Evolutionary conservation across 257 asterid genomes (phyloP), one percentile per base, ranked within the genome.

Genomic region (Scutellaria minor): DNA sequence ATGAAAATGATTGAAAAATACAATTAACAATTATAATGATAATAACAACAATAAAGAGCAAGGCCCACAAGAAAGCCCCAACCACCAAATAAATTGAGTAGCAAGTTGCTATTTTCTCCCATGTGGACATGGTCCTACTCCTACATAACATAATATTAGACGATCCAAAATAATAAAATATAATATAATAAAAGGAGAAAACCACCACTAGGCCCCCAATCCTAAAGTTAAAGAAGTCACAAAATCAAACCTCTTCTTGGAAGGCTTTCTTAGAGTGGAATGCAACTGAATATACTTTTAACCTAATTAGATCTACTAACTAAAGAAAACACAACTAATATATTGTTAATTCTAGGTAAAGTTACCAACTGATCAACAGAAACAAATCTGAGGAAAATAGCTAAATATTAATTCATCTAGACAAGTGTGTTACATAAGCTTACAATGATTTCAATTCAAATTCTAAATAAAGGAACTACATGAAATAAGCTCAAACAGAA

Each of bases 51-150:
- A 31, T 31, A 18, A 3, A 7, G 39, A 58, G 40, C 52, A 59
- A 66, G 41, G 47, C 5, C 18, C 58, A 69, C 14, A 57, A 66
- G 37, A 31, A 31, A 31, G 37, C 2, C 51, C 59, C 85, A 77
- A 78, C 83, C 27, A 80, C 71, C 72, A 15, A 42, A 53, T 73
- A 72, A 75, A 70, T 47, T 60, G 44, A 66, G 24, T 8, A 53
- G 42, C 77, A 79, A 73, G 75, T 77, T 77, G 78, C 67, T 47
- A 47, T 56, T 9, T 65, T 51, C 57, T 72, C 75, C 70, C 85
- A 75, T 67, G 81, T 75, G 82, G 74, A 70, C 60, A 6, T 56
- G 46, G 83, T 60, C 83, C 84, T 77, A 68, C 80, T 6, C 62
- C 68, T 15, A n/a, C 59, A 11, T 51, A 45, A 48, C 57, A 77